Evolutionary conservation across 192 early-diverging fungal genomes (phyloP).

Genomic region (Dissophora globulifera): DNA sequence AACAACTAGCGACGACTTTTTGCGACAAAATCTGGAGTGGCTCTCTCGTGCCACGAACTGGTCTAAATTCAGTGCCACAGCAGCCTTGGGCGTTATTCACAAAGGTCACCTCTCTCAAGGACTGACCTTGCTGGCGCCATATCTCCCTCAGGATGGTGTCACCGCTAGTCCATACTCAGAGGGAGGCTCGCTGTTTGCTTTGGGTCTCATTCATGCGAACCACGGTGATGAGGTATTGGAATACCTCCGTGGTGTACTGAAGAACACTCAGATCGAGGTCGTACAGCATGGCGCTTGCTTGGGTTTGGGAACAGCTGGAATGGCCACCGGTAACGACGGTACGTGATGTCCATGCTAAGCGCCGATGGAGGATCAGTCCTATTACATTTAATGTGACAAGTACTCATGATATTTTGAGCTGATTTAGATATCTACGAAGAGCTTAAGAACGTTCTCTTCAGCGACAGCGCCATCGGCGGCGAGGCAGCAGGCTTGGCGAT

Average conservation of each 20-base stretch:
- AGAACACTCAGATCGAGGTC: conserved; percentile 83
- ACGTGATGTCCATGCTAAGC: no score
- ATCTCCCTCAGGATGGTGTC: conserved; percentile 93
- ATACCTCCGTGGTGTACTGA: conserved; percentile 86
- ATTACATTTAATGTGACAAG: no score
- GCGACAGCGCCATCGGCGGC: conserved; percentile 96
- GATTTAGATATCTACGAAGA: conserved; percentile 86
- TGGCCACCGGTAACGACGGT: conserved; percentile 93
- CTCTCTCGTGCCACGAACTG: conserved; percentile 96
- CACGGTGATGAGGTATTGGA: conserved; percentile 86
- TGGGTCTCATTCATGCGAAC: conserved; percentile 97
- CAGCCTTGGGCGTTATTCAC: conserved; percentile 97
- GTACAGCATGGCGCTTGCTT: conserved; percentile 97
- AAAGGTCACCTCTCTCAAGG: conserved; percentile 94
- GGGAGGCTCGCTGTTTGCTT: conserved; percentile 96
- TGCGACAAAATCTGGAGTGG: conserved; percentile 98
- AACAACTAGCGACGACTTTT: conserved; percentile 97
- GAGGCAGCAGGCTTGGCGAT: conserved; percentile 97
- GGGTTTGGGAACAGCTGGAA: conserved; percentile 94
- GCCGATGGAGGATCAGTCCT: no score
- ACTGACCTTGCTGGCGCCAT: conserved; percentile 86
- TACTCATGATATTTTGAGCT: background rate
- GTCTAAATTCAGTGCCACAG: conserved; percentile 99
- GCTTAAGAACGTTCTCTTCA: conserved; percentile 88
- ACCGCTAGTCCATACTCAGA: conserved; percentile 91